A percentile compares a stretch with the other conserved stretches of the same genome.
These are phyloP conservation scores for Grosmannia penicillata DNA, from an alignment of 2,329 filamentous ascomycete species.

Conservation along the genomic window DNA sequence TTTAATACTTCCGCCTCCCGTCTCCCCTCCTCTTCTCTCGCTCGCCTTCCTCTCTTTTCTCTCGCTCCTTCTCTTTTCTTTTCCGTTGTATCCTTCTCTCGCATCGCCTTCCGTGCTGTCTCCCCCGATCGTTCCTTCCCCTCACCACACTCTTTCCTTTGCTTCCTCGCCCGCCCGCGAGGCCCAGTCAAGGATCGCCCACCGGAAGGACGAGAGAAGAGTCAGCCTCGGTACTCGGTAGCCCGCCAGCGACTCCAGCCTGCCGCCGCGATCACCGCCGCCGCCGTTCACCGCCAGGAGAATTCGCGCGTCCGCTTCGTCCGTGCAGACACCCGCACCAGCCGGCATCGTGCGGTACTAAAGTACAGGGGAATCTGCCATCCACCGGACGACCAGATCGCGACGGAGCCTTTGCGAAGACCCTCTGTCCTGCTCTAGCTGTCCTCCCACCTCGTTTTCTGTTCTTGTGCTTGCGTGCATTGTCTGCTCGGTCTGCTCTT, in stretches of 20 bases:
- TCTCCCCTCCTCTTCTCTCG: constrained; percentile 9
- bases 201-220: too few species aligned
- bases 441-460: not conserved
- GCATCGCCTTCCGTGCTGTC: constrained; percentile 1
- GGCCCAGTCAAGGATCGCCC: too few species aligned
- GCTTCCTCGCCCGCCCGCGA: not conserved
- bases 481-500: not conserved
- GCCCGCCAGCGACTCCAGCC: too few species aligned
- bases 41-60: constrained; percentile 12
- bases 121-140: not conserved
- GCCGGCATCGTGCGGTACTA: too few species aligned
- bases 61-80: not conserved
- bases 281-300: too few species aligned
- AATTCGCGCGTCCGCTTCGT: too few species aligned
- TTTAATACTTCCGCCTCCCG: constrained; percentile 18
- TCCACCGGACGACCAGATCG: too few species aligned
- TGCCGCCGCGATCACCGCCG: too few species aligned
- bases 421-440: too few species aligned
- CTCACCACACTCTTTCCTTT: not conserved
- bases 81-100: not conserved
- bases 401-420: not conserved
- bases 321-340: too few species aligned
- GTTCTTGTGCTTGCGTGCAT: not conserved
- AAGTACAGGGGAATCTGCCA: too few species aligned
- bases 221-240: too few species aligned